phyloP scores from a whole-genome alignment of 192 early-diverging fungal genomes.

The Dimargaris cristalligena region DNA sequence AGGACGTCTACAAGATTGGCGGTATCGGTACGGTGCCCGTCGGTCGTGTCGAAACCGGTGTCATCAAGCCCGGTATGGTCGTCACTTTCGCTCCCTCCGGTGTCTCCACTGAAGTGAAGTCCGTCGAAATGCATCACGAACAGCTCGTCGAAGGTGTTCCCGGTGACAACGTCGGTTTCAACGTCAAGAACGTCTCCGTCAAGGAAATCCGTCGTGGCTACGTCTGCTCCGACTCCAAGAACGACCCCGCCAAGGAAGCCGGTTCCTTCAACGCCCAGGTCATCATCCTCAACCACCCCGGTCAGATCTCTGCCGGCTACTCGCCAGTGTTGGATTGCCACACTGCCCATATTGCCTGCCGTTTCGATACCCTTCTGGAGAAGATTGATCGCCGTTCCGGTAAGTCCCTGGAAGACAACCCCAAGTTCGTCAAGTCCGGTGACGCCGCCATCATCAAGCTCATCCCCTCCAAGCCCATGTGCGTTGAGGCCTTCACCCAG shows the following conservation, averaged over 20 bases:
- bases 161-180: slow-evolving; percentile 98
- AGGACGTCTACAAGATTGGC: slow-evolving; percentile 97
- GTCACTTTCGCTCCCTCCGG: slow-evolving; percentile 75
- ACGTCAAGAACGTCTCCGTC: slow-evolving; percentile 96
- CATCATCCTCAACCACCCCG: slow-evolving; percentile 92
- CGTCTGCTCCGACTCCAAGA: slow-evolving; percentile 94
- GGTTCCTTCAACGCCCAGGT: slow-evolving; percentile 88
- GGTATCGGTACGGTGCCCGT: slow-evolving; percentile 94
- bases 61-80: slow-evolving; percentile 84
- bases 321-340: slow-evolving; percentile 89
- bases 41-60: slow-evolving; percentile 93
- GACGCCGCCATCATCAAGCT: slow-evolving; percentile 92
- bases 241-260: slow-evolving; percentile 86
- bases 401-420: slow-evolving; percentile 80
- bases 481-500: slow-evolving; percentile 83
- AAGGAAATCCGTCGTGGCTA: slow-evolving; percentile 95
- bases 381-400: slow-evolving; percentile 95
- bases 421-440: slow-evolving; percentile 91
- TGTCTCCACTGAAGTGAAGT: slow-evolving; percentile 88
- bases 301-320: slow-evolving; percentile 88
- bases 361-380: slow-evolving; percentile 76
- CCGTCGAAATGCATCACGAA: slow-evolving; percentile 98
- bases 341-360: slow-evolving; percentile 94
- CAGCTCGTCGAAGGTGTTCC: slow-evolving; percentile 68
- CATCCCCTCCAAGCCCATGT: slow-evolving; percentile 90